Evolutionary conservation across 2,329 filamentous ascomycete genomes (phyloP).

Genomic region (Coniochaeta sp.): DNA sequence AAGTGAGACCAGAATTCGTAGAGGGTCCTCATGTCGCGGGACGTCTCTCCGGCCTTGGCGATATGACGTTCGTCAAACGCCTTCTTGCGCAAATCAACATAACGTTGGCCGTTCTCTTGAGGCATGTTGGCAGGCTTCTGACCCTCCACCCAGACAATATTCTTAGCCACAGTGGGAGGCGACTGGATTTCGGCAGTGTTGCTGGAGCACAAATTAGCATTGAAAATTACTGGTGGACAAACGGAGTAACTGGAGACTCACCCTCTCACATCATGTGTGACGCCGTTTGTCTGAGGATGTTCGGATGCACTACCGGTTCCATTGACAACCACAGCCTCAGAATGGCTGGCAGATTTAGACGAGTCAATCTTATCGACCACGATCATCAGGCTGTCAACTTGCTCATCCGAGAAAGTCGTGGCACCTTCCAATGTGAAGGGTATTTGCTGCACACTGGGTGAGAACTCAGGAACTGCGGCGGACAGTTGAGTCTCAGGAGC

Average conservation of each 20-base stretch:
- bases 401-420: constrained; percentile 22
- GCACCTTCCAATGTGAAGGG: constrained; percentile 21
- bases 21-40: constrained; percentile 55
- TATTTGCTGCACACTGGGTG: constrained; percentile 26
- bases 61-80: constrained; percentile 29
- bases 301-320: neutral
- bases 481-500: constrained; percentile 46
- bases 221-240: neutral
- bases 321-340: constrained; percentile 2
- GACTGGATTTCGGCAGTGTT: neutral
- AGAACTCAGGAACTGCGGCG: constrained; percentile 57
- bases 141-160: constrained; percentile 11
- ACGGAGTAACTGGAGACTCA: neutral
- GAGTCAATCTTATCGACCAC: constrained; percentile 11
- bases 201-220: neutral
- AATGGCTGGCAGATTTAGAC: neutral
- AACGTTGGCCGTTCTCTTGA: constrained; percentile 9
- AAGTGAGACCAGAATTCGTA: constrained; percentile 73
- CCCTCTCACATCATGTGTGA: neutral
- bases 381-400: constrained; percentile 22
- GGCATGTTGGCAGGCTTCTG: constrained; percentile 4
- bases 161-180: constrained; percentile 2
- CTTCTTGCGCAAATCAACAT: constrained; percentile 28
- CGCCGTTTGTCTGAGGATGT: neutral
- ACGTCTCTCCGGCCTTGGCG: constrained; percentile 27